These are phyloP conservation scores for Triticum timopheevii DNA, from an alignment of 176 grass and related monocot genomes.

Conservation along the genomic window DNA sequence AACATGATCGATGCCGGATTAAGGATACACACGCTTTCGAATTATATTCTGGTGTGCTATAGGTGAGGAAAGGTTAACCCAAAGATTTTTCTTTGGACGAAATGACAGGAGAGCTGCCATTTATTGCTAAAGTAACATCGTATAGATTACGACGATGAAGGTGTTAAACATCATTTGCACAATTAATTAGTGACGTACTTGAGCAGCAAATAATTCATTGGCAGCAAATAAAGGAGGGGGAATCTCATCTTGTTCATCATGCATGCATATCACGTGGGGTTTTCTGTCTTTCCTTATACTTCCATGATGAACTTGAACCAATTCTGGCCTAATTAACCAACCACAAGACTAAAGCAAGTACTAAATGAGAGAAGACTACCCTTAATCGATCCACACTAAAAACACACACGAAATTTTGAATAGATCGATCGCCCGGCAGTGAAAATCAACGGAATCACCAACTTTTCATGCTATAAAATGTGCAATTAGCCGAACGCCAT, in stretches of 20 bases:
- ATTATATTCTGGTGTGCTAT: too few relatives aligned
- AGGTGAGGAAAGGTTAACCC: neutral
- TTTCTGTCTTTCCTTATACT: neutral
- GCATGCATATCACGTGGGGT: constrained; percentile 4
- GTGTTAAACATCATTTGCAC: neutral
- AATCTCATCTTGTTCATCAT: constrained; percentile 10
- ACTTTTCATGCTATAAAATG: neutral
- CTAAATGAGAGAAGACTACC: neutral
- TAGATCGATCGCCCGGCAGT: neutral
- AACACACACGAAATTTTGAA: neutral
- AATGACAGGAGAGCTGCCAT: neutral
- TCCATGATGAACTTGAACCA: neutral
- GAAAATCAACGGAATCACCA: neutral
- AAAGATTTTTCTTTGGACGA: neutral
- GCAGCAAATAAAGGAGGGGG: neutral
- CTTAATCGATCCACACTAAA: neutral
- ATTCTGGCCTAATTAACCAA: neutral
- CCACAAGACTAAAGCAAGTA: neutral
- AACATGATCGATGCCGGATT: neutral
- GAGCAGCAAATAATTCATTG: neutral
- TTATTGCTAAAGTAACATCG: neutral
- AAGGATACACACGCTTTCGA: neutral
- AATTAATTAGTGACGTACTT: neutral
- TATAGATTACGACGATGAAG: too few relatives aligned
- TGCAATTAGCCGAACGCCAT: neutral